Evolutionary conservation across 202 grass and related monocot genomes (phyloP), one percentile per base, ranked within the genome.

Genomic region (Sporobolus alterniflorus): DNA sequence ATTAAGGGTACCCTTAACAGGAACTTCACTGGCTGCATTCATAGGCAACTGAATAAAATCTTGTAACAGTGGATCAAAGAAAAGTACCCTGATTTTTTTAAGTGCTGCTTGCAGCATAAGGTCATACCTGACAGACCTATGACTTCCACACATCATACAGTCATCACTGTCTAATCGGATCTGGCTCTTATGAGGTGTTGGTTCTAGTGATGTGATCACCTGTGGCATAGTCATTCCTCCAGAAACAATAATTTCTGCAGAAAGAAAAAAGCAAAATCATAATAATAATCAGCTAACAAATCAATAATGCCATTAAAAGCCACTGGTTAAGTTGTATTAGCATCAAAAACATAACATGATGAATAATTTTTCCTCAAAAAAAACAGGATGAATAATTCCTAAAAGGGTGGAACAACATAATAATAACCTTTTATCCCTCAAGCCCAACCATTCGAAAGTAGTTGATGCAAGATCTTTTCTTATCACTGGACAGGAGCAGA

Each of bases 201-300:
- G 88, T 62, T 94, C 94, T 77, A 85, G 44, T 57, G 90, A 87
- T 14, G 90, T 75, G 72, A 97, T 97, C 78, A 88, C 86, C 76
- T 94, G 83, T 1, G 94, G 94, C 94, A 94, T 94, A 21, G 94
- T 94, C 94, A 97, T 97, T 64, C 94, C 94, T 68, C 94, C 94
- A 9, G 94, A 97, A 79, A 92, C 94, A 91, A 94, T 92, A 62
- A 97, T 97, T 91, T 97, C 94, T 94, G 83, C 42, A 84, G 25
- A 55, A 74, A 84, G 52, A 75, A 80, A 76, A 87, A 65, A 61
- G 34, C n/a, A 75, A 73, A 76, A 72, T 10, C 36, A 70, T 54
- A 79, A 70, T 16, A 69, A 64, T 67, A 83, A 64, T 11, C 69
- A 39, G 40, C 14, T 11, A 42, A 74, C 51, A 51, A 20, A 30